Base-by-base conservation (phyloP, 225 moss, liverwort and hornwort genomes). In the Sphagnum tenellum region DNA sequence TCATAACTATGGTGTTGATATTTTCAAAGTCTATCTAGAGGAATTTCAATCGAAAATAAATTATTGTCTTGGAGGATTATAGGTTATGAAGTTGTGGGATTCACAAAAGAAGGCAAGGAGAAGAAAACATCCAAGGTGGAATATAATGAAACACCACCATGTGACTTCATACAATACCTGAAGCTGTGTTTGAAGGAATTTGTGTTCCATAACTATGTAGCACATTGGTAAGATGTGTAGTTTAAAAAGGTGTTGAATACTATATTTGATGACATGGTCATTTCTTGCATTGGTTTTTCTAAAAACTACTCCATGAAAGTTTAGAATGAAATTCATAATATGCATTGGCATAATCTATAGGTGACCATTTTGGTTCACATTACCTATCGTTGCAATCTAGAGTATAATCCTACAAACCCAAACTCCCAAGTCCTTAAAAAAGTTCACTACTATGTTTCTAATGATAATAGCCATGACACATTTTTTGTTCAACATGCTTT, bases 1-100 rank as follows among this genome's bases (percentile, higher is more conserved):
- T 61, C 9, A 45, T 9, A 45, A 45, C 0, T 61, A 47, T 61
- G 61, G 61, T 44, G 45, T 7, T 44, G 46, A 61, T 4, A 61
- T 47, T 3, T 12, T 61, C 2, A 45, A 3, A 0, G 6, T 61
- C 3, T 61, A 46, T 6, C 0, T 8, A 7, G 8, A 61, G 2
- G 61, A 61, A 5, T 7, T 61, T 47, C 4, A 8, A 6, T 61
- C 44, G 0, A 29, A 7, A 7, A 44, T 3, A 61, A 44, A 61
- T 11, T 44, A 12, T 7, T 63, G 2, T 4, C 48, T 63, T 63
- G 48, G 47, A 5, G 47, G n/a, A 63, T 5, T 46, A 63, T 63
- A 63, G 47, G 49, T 8, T 63, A 63, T 63, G 9, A 63, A 12
- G 47, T 63, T 48, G 13, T 63, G 5, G 63, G 63, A 4, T 9